Evolutionary conservation across 495 filamentous ascomycete genomes (phyloP).

Genomic region (Penicillium lividum): DNA sequence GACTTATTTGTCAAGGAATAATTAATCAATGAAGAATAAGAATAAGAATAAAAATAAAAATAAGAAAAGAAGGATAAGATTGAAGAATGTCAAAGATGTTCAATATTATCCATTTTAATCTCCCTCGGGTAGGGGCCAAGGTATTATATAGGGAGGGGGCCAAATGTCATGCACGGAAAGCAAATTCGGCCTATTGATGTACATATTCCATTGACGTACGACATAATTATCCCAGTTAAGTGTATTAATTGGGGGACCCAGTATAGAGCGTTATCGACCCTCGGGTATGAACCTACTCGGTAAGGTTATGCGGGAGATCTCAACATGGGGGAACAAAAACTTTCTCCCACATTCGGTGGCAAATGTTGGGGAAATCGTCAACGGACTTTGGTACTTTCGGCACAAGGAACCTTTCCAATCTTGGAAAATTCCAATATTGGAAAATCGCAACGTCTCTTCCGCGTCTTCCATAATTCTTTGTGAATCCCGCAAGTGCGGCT

Average conservation of each 20-base stretch:
- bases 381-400: neutral
- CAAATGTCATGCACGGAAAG: neutral
- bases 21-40: neutral
- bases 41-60: neutral
- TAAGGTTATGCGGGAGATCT: neutral
- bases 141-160: neutral
- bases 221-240: neutral
- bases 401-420: neutral
- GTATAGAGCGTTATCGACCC: neutral
- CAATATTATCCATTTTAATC: neutral
- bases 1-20: no score
- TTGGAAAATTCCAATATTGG: neutral
- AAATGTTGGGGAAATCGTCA: neutral
- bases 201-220: neutral
- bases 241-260: neutral
- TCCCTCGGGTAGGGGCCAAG: neutral
- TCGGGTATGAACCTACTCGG: constrained; percentile 7
- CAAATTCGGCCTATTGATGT: neutral
- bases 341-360: neutral
- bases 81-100: neutral
- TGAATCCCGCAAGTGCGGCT: neutral
- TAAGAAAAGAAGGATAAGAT: neutral
- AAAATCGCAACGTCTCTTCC: neutral
- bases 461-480: neutral
- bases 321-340: neutral